Percentiles rank a stretch among this genome's conserved stretches.
Conservation (phyloP, 345 rosid genomes). For the Syzygium aqueum region DNA sequence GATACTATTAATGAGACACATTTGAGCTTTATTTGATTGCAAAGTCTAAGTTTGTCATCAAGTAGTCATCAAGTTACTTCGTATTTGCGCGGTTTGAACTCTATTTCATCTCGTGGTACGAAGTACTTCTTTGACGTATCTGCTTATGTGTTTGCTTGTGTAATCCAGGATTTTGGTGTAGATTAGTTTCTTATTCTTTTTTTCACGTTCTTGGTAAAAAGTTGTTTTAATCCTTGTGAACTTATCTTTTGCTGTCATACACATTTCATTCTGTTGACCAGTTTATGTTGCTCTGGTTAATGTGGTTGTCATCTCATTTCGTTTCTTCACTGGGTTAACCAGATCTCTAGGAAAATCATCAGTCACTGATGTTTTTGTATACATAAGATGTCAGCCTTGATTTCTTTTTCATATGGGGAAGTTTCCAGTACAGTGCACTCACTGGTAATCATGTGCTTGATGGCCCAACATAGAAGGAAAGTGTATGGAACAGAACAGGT, state of each 20-base stretch:
- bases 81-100: background rate
- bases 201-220: background rate
- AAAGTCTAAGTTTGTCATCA: background rate
- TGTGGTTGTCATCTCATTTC: background rate
- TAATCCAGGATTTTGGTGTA: background rate
- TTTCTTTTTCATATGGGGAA: background rate
- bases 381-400: background rate
- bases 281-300: background rate
- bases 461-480: background rate
- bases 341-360: background rate
- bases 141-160: background rate
- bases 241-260: background rate
- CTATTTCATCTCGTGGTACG: background rate
- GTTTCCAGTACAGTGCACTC: background rate
- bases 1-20: background rate
- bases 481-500: background rate
- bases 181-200: background rate
- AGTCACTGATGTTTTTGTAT: background rate
- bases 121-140: background rate
- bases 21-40: background rate
- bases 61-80: background rate
- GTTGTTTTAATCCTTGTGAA: background rate
- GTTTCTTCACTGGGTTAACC: background rate
- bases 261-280: background rate
- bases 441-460: background rate